Base-by-base conservation (phyloP, 768 basidiomycete genomes). In the Amanita exitialis region DNA sequence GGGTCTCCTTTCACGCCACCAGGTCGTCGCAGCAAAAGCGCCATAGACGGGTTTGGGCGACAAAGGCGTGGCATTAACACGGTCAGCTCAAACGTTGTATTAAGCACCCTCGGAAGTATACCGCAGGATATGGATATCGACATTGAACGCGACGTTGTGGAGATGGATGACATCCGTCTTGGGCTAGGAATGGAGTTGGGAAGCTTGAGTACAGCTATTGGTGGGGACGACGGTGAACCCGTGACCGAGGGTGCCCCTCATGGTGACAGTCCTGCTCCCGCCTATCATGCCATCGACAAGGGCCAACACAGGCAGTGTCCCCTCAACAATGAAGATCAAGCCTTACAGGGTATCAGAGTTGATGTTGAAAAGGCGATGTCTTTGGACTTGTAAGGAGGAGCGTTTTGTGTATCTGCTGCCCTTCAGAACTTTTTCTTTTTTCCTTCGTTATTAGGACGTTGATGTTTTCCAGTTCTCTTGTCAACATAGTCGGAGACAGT, bases 21-120 rank as follows among this genome's bases (percentile, higher is more conserved):
- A 25, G 68, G 69, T 34, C 72, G 70, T 53, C 70, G 75, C 30
- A 68, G 61, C 56, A 79, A 76, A 60, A 61, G 59, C 51, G 63
- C 52, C 9, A 62, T 62, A 7, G 65, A 66, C 35, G 61, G 66
- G 18, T 71, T 68, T 52, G 56, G 65, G 28, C 64, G 70, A 16
- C 59, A 61, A 35, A 69, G 63, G 45, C 70, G 71, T 5, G 78
- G 75, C 13, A 63, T 72, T 7, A 69, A 72, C 27, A 73, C 73
- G n/a, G 71, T 78, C 44, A 73, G 77, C 57, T 82, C 81, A 13
- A 80, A 80, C 48, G 70, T 83, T 42, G 73, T 83, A 55, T 68
- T 83, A 45, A 82, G 79, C 37, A 82, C 81, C 2, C 66, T 83
- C 20, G 81, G 81, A 32, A 82, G 74, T 57, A 76, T 81, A 32